Base-by-base conservation (phyloP, 257 asterid genomes). In the Euphrasia confusa region DNA sequence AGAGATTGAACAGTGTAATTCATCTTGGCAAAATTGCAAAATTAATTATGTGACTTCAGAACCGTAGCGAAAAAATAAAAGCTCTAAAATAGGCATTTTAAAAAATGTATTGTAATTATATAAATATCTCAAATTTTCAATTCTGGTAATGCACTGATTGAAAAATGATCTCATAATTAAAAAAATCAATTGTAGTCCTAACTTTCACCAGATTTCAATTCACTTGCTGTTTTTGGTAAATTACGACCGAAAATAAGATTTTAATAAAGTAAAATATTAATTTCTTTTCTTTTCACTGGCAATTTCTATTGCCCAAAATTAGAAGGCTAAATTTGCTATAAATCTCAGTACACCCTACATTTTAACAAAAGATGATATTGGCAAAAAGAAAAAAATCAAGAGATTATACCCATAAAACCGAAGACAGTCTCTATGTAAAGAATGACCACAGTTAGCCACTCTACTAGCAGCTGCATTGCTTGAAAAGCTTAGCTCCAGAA, bases 401-500 rank as follows among this genome's bases (percentile, higher is more conserved):
- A 75, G 26, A 49, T 50, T 71, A 65, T 84, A 92, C 98, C 98
- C 98, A 54, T 88, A 92, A 79, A 89, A 92, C 44, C 97, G 88
- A 72, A 89, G 95, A 73, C 98, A 92, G 63, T 88, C 98, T 79
- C 97, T 75, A 71, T 92, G 98, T 66, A 92, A 72, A 39, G 89
- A 92, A 75, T 92, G 98, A 54, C 98, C 98, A 56, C 98, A 92
- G 81, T 95, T 84, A 28, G 98, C 98, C 63, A 86, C 95, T 80
- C 98, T 86, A 64, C 95, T 91, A 24, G 97, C 98, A 61, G 96
- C 98, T 44, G 97, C 98, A 79, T 91, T 95, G 73, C 86, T 91
- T 64, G 98, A 91, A 75, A 92, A 92, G 77, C 98, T 92, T 71
- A 92, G 95, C 81, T 92, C 98, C 81, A 92, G 78, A 81, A 92